Evolutionary conservation across 2,329 filamentous ascomycete species (phyloP), one percentile per base, ranked within the genome.

Genomic region (Amauroascus verrucosus): DNA sequence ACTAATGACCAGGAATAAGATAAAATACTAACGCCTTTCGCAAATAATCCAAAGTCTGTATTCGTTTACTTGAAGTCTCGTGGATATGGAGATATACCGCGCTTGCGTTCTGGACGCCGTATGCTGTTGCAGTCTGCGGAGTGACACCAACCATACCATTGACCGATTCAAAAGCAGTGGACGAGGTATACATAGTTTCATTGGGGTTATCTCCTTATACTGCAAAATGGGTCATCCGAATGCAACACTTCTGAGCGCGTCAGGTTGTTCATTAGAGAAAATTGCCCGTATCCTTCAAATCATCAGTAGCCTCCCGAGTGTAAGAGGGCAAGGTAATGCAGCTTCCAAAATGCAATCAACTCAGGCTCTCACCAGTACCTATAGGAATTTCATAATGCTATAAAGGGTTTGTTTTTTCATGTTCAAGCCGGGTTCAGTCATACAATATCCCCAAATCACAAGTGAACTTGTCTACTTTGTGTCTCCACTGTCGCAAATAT

Each of bases 41-140:
- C 58, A 98, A 70, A 66, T 98, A 98, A 63, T 95, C 88, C 40
- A 98, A 70, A 0, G 93, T 97, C 1, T 88, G 89, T 74, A 98
- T 95, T 61, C 93, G 81, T 75, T 98, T 98, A 55, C 85, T 84
- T 35, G 88, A 85, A 62, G 88, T 81, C 56, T 97, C 91, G 54
- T 91, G 86, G 57, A 98, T 81, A 58, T 82, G 78, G 60, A 82
- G 76, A 65, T 80, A 83, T 53, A 83, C 74, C 46, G 75, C 71
- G 55, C 75, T 71, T 7, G 80, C 78, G 58, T 76, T 79, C 59
- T 75, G 71, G 22, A 68, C 69, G 8, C 66, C 72, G 57, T 65
- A 66, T 55, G 62, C 63, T 53, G 62, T 68, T 40, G 59, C 64
- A 47, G 64, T 64, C 4, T 63, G 59, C 18, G 66, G 61, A 14